Evolutionary conservation across 306 rosid genomes (phyloP), one percentile per base, ranked within the genome.

Genomic region (Alnus glutinosa): DNA sequence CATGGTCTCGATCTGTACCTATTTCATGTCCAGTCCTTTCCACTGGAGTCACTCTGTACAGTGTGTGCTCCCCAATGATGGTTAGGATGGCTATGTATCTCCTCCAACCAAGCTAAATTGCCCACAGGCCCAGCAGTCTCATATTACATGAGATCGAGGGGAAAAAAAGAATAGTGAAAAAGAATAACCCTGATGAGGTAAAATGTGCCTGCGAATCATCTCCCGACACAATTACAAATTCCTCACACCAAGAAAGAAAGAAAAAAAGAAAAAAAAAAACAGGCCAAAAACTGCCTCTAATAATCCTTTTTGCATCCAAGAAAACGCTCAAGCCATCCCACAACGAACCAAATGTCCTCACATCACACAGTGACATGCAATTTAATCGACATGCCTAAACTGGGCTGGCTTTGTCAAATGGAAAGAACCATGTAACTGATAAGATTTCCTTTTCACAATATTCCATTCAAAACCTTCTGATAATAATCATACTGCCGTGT

Each of bases 401-500:
- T 18, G 86, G 63, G 83, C 82, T 55, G 80, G 80, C 82, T 77
- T 77, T 78, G 82, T 79, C 82, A 42, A 79, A 85, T 61, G 79
- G 80, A 74, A 74, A 77, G 23, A 77, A 85, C 83, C 80, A 81
- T 78, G 82, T 42, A 64, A 79, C 72, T 64, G 78, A 39, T 55
- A 75, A 77, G 36, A 77, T 81, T 49, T 58, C 63, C 72, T 75
- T 82, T 67, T 95, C 93, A 96, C 88, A 96, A 84, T 87, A 96
- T 96, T 83, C 99, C 99, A 75, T 96, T 96, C 89, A 96, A 86
- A 81, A 96, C 99, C 84, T 79, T 90, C 89, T 96, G 99, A 84
- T 96, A 96, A 82, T 96, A 96, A 84, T 96, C 99, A 83, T 96
- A 96, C 84, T 96, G 99, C 71, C 99, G 88, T 70, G 99, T 96